phyloP scores from a whole-genome alignment of 2,329 filamentous ascomycete species.

The Nannizziopsis barbatae region DNA sequence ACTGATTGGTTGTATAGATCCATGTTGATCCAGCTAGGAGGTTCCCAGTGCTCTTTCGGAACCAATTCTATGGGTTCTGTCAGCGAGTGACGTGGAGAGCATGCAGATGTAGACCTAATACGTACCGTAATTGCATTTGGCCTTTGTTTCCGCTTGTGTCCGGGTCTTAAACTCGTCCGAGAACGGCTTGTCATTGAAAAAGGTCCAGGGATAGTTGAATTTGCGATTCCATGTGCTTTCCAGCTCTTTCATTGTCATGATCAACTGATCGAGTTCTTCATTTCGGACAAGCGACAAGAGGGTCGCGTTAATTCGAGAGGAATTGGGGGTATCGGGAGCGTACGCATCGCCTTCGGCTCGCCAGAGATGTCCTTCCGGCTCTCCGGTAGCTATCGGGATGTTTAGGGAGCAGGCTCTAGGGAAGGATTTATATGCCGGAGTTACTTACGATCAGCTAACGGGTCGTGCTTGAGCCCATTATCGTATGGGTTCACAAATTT shows the following conservation, averaged over 20 bases:
- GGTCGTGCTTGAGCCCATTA: slow-evolving; percentile 62
- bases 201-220: slow-evolving; percentile 99
- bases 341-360: slow-evolving; percentile 67
- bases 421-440: slow-evolving; percentile 6
- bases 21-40: slow-evolving; percentile 82
- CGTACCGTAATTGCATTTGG: slow-evolving; percentile 72
- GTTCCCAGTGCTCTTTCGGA: slow-evolving; percentile 88
- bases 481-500: slow-evolving; percentile 35
- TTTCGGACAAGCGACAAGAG: slow-evolving; percentile 87
- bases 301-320: slow-evolving; percentile 83
- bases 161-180: slow-evolving; percentile 80
- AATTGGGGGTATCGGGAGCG: slow-evolving; percentile 59
- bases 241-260: slow-evolving; percentile 80
- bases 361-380: slow-evolving; percentile 66
- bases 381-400: slow-evolving; percentile 55
- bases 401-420: slow-evolving; percentile 16
- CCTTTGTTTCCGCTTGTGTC: slow-evolving; percentile 74
- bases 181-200: slow-evolving; percentile 95
- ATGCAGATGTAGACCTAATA: background rate
- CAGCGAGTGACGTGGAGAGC: slow-evolving; percentile 18
- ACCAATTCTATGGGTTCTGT: slow-evolving; percentile 55
- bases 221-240: slow-evolving; percentile 96
- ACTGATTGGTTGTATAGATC: slow-evolving; percentile 78
- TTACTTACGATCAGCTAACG: slow-evolving; percentile 70
- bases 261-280: slow-evolving; percentile 70